A percentile compares a stretch with the other conserved stretches of the same genome.
These are phyloP conservation scores for Zoysia matrella DNA, from an alignment of 202 grass and related monocot genomes.

Conservation along the genomic window DNA sequence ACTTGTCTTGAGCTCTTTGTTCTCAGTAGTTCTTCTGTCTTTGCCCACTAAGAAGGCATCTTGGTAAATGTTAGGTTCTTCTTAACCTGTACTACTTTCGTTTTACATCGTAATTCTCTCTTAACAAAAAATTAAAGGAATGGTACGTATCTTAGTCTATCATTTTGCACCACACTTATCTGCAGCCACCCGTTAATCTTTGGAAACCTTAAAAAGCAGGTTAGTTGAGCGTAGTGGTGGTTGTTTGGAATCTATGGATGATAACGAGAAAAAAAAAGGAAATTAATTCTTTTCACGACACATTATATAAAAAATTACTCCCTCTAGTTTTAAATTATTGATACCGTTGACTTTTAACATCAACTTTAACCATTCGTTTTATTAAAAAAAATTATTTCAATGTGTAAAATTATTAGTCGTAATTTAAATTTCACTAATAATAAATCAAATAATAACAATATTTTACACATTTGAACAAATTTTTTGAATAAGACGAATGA, in stretches of 20 bases:
- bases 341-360: too few relatives aligned
- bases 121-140: neutral
- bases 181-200: neutral
- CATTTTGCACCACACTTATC: neutral
- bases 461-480: too few relatives aligned
- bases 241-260: neutral
- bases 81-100: slow-evolving; percentile 1
- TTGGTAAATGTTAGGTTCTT: slow-evolving; percentile 33
- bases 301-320: too few relatives aligned
- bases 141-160: neutral
- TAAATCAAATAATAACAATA: too few relatives aligned
- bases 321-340: too few relatives aligned
- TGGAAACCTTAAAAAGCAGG: neutral
- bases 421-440: too few relatives aligned
- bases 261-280: neutral
- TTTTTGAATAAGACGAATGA: too few relatives aligned
- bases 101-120: neutral
- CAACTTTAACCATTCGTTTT: too few relatives aligned
- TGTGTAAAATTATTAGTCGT: too few relatives aligned
- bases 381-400: too few relatives aligned
- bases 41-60: neutral
- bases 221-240: slow-evolving; percentile 21
- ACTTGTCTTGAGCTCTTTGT: slow-evolving; percentile 20
- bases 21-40: neutral
- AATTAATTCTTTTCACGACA: too few relatives aligned